Evolutionary conservation across 768 basidiomycete species (phyloP), one percentile per base, ranked within the genome.

Genomic region (Mycena haematopus): DNA sequence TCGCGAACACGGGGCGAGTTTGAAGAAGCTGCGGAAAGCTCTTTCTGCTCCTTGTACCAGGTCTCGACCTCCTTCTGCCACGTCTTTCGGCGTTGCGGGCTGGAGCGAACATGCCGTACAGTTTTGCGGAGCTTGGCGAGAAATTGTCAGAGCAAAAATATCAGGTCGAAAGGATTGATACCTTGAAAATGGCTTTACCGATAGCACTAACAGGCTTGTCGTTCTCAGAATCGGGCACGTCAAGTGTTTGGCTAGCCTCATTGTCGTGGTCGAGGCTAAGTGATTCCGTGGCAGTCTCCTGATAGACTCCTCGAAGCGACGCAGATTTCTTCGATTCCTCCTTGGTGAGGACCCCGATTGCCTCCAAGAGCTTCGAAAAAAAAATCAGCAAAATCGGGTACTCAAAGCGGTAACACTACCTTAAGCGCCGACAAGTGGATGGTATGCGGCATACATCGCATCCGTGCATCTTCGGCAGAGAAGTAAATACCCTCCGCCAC

Each of bases 101-200:
- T 72, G 13, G 65, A 63, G 2, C 65, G 57, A 0, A 70, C 65
- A 46, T 57, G 52, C 1, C 66, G 65, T 5, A 73, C 61, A 58
- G 72, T 70, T 51, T 66, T 70, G 0, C 69, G 66, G 60, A 71
- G 70, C 71, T 72, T 33, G 2, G 9, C n/a, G n/a, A n/a, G n/a
- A n/a, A n/a, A 15, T 36, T 10, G 5, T 14, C 2, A 9, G 29
- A 17, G 2, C 15, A 21, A 21, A 33, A 2, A 33, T 6, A 21
- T n/a, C 19, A 22, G n/a, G n/a, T n/a, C 2, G 25, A 51, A n/a
- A 4, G 6, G 8, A 51, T 10, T 36, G 36, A 14, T 31, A 51
- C 50, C 29, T 51, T 51, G 27, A 51, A 51, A 19, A 51, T 11
- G 33, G 50, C 50, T 2, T 8, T 19, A 1, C 50, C 50, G n/a